Conservation (phyloP, 2,329 filamentous ascomycete genomes). For the Ophiosphaerella herpotricha region DNA sequence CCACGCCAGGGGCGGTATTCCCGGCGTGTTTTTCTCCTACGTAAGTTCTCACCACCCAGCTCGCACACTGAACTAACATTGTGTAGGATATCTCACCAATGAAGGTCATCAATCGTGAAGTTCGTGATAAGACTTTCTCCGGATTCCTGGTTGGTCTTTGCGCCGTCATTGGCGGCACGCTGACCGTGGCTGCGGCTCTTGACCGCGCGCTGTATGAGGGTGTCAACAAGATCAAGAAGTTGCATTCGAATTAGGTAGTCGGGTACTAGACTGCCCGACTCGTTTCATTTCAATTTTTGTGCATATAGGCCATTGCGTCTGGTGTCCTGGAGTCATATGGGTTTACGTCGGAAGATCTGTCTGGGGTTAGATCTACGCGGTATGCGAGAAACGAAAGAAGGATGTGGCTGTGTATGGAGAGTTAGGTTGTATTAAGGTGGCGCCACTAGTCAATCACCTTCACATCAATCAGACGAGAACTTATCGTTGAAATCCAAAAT, state of each 20-base stretch:
- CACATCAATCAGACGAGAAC: no score
- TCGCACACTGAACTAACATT: slow-evolving; percentile 11
- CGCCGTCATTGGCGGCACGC: slow-evolving; percentile 89
- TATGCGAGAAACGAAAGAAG: no score
- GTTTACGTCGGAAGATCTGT: no score
- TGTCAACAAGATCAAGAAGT: slow-evolving; percentile 80
- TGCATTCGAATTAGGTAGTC: slow-evolving; percentile 63
- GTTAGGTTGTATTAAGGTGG: no score
- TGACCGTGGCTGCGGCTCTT: slow-evolving; percentile 92
- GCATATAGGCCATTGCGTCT: slow-evolving; percentile 4
- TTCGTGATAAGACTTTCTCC: slow-evolving; percentile 83
- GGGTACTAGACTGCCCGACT: neutral
- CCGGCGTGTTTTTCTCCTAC: slow-evolving; percentile 98
- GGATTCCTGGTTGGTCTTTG: slow-evolving; percentile 94
- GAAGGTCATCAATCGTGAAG: slow-evolving; percentile 98
- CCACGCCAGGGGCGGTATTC: slow-evolving; percentile 89
- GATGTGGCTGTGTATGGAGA: no score
- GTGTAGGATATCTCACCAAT: slow-evolving; percentile 92
- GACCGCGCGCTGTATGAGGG: slow-evolving; percentile 94
- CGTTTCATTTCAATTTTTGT: neutral
- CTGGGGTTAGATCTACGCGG: no score
- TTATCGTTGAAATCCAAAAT: no score
- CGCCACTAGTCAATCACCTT: no score
- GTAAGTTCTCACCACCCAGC: slow-evolving; percentile 59
- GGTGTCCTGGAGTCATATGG: neutral